phyloP scores from a whole-genome alignment of 352 stramenopile genomes.

The Peronospora belbahrii region DNA sequence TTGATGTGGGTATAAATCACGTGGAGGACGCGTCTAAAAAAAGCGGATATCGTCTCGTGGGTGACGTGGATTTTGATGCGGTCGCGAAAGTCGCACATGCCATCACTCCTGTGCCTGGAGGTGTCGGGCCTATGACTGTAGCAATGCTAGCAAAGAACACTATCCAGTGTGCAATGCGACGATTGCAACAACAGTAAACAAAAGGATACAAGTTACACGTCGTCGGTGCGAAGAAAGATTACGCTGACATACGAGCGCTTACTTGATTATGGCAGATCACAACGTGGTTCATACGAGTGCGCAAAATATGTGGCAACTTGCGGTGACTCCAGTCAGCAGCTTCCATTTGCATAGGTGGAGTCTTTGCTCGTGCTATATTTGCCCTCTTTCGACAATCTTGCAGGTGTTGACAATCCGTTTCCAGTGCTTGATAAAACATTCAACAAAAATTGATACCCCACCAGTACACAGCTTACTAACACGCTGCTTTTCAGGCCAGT shows the following conservation, averaged over 20 bases:
- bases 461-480: too few species aligned
- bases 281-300: too few species aligned
- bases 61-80: slow-evolving; percentile 93
- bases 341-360: too few species aligned
- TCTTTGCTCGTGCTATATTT: not conserved
- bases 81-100: slow-evolving; percentile 78
- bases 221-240: slow-evolving; percentile 3
- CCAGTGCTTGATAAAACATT: slow-evolving; percentile 9
- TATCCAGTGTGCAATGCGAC: slow-evolving; percentile 34
- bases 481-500: too few species aligned
- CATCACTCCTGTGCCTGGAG: slow-evolving; percentile 95
- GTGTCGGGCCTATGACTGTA: slow-evolving; percentile 98
- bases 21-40: slow-evolving; percentile 82
- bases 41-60: slow-evolving; percentile 90
- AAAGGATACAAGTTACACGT: not conserved
- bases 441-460: slow-evolving; percentile 24
- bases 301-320: too few species aligned
- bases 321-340: too few species aligned
- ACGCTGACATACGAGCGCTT: too few species aligned
- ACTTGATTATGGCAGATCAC: too few species aligned
- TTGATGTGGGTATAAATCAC: slow-evolving; percentile 99
- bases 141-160: slow-evolving; percentile 89
- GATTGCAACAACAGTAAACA: slow-evolving; percentile 14
- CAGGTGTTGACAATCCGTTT: slow-evolving; percentile 13
- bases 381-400: slow-evolving; percentile 8